Evolutionary conservation across 1,139 yeast species (phyloP).

Genomic region (Candida labiduridarum): DNA sequence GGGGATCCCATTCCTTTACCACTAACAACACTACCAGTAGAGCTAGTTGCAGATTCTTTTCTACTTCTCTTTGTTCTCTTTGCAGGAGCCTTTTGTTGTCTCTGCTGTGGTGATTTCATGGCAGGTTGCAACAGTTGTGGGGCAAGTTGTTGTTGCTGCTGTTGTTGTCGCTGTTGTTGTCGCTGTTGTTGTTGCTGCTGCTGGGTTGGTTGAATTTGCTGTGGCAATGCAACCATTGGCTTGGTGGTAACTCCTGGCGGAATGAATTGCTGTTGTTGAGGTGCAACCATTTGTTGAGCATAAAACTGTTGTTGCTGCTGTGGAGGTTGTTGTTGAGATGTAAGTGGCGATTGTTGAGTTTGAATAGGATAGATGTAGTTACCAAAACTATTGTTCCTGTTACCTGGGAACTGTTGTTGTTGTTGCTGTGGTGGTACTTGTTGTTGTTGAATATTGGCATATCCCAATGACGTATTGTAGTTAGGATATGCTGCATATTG

Average conservation of each 20-base stretch:
- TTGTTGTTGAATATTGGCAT: slow-evolving; percentile 5
- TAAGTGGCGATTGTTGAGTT: slow-evolving; percentile 10
- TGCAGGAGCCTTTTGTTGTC: slow-evolving; percentile 2
- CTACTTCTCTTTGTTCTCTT: slow-evolving; percentile 5
- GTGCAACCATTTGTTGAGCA: slow-evolving; percentile 9
- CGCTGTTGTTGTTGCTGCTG: slow-evolving; percentile 6
- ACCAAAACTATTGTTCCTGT: slow-evolving; percentile 15
- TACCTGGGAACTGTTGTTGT: slow-evolving; percentile 11
- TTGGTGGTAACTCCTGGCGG: slow-evolving; percentile 9
- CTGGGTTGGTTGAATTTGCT: background rate
- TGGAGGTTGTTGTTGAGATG: slow-evolving; percentile 11
- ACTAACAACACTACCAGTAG: slow-evolving; percentile 1
- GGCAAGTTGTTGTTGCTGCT: background rate
- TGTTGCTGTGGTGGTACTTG: slow-evolving; percentile 1
- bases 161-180: slow-evolving; percentile 3
- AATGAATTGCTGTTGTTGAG: slow-evolving; percentile 11
- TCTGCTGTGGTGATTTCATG: slow-evolving; percentile 8
- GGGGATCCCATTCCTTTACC: slow-evolving; percentile 7
- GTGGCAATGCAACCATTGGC: background rate
- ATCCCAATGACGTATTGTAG: slow-evolving; percentile 11
- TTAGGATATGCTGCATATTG: slow-evolving; percentile 15
- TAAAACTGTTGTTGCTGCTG: slow-evolving; percentile 8
- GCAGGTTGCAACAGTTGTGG: slow-evolving; percentile 2
- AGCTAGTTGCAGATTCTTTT: slow-evolving; percentile 1
- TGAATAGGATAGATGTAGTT: slow-evolving; percentile 14